phyloP scores from a whole-genome alignment of 2,329 filamentous ascomycete genomes.

The Arthroderma uncinatum region DNA sequence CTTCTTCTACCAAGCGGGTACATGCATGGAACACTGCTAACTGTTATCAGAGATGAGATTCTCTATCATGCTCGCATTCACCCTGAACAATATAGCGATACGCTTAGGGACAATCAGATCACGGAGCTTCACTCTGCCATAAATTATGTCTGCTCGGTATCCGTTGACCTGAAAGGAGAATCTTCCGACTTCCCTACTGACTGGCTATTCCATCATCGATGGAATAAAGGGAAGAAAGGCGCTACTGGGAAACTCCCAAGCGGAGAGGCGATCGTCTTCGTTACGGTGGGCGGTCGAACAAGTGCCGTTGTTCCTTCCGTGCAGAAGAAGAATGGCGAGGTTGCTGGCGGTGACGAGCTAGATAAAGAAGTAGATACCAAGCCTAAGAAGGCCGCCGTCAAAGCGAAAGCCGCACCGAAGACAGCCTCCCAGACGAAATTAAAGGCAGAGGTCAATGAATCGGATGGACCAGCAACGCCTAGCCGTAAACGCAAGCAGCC shows the following conservation, averaged over 20 bases:
- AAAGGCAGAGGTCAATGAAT: background rate
- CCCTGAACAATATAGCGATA: slow-evolving; percentile 85
- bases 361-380: background rate
- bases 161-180: slow-evolving; percentile 68
- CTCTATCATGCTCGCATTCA: slow-evolving; percentile 81
- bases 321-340: slow-evolving; percentile 67
- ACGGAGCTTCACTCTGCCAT: slow-evolving; percentile 60
- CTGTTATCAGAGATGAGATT: slow-evolving; percentile 61
- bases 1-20: background rate
- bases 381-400: background rate
- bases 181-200: slow-evolving; percentile 72
- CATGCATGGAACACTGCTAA: background rate
- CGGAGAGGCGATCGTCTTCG: slow-evolving; percentile 71
- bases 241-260: slow-evolving; percentile 59
- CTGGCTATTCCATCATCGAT: slow-evolving; percentile 82
- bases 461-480: background rate
- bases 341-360: slow-evolving; percentile 45
- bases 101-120: slow-evolving; percentile 61
- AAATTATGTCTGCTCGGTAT: slow-evolving; percentile 65
- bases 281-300: slow-evolving; percentile 84
- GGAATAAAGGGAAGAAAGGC: slow-evolving; percentile 77
- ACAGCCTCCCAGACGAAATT: slow-evolving; percentile 1
- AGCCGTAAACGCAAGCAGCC: slow-evolving; percentile 8
- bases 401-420: background rate
- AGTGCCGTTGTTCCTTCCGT: slow-evolving; percentile 76